Evolutionary conservation across 148 eudicot genomes (phyloP), one percentile per base, ranked within the genome.

Genomic region (Vaccinium macrocarpon): DNA sequence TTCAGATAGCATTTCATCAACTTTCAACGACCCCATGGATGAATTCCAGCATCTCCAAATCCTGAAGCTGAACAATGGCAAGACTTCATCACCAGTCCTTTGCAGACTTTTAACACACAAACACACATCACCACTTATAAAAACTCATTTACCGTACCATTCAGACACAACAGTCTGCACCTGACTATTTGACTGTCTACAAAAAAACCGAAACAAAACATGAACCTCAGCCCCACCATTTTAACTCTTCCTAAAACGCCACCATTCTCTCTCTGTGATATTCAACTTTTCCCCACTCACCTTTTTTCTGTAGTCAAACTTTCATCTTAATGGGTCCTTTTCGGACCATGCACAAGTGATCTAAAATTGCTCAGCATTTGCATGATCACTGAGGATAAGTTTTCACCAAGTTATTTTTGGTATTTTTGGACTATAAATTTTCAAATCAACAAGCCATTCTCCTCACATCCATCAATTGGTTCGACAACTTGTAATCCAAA

Each of bases 41-140:
- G 15, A 66, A 66, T 25, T 66, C 72, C 35, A 66, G 72, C 72
- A 66, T 66, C 72, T 42, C 46, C 23, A 90, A 81, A 82, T 93
- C 91, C 82, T 66, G 89, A n/a, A n/a, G n/a, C n/a, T n/a, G n/a
- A n/a, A n/a, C n/a, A n/a, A n/a, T n/a, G n/a, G n/a, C n/a, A n/a
- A 80, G 82, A 61, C 46, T 52, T 78, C 21, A 21, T 27, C 78
- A 75, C 51, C 53, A 75, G 52, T 35, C 82, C 48, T 80, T 80
- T 80, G 42, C 82, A 80, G 71, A 38, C 82, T 80, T 80, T 32
- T 38, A 80, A 80, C 72, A 80, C 82, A 15, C 66, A 80, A 66
- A 61, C 62, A 56, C 12, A 52, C 68, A 75, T 19, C 25, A 59
- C 72, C 61, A 80, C 19, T 72, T 80, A 55, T 35, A 32, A 48